Evolutionary conservation across 2,329 filamentous ascomycete genomes (phyloP), one percentile per base, ranked within the genome.

Genomic region (Penicillium fuscoglaucum): DNA sequence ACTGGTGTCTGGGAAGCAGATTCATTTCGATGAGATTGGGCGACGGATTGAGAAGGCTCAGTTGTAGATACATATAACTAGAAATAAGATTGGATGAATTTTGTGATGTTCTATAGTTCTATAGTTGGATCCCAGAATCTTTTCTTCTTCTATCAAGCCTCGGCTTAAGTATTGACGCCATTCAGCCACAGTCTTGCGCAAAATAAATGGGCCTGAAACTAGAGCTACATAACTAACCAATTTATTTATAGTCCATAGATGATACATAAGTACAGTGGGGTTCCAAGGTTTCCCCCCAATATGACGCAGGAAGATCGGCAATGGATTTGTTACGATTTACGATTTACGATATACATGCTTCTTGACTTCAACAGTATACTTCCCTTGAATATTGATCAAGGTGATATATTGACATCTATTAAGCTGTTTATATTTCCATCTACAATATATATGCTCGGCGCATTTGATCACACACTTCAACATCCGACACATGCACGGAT

Each of bases 1-100:
- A 4, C 72, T 87, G 67, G 77, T 81, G 24, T 79, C 74, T 0
- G 83, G 81, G 17, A 77, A 79, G 68, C 83, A 83, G 71, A 81
- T 86, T 50, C 76, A 74, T 52, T 88, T 87, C 65, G 81, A 86
- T 66, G 79, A 83, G 71, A 74, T 74, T 52, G 84, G 84, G 4
- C 76, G 74, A 37, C 73, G 79, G 51, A 72, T 82, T 31, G 79
- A 80, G 55, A 64, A 61, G 55, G 59, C 66, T 31, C 63, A 65
- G 31, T 13, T 46, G 15, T 46, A 37, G 31, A 37, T 45, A 45
- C 3, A 35, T 26, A 35, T 26, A 21, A 21, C 19, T 21, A 52
- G 10, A 21, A 44, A 44, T 31, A 13, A 37, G n/a, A 37, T n/a
- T n/a, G 15, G 31, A 33, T 33, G 31, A 33, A 33, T 15, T 33